These are phyloP conservation scores for Vaccinium macrocarpon DNA, from an alignment of 148 eudicot genomes.

Conservation along the genomic window DNA sequence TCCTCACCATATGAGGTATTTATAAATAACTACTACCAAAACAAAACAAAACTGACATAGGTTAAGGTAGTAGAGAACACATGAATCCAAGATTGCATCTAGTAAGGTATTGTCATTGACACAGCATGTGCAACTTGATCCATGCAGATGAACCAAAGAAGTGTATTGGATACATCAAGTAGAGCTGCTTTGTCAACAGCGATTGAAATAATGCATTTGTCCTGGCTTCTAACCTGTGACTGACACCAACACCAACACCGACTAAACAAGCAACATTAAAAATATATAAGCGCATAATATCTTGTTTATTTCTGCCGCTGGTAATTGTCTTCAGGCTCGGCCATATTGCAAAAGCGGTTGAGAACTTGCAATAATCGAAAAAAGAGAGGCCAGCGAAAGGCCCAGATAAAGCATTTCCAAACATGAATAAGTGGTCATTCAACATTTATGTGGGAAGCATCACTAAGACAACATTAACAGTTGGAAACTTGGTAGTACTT, in stretches of 20 bases:
- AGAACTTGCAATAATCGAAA: not conserved
- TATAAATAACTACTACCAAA: not conserved
- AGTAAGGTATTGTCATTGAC: not conserved
- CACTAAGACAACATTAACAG: not conserved
- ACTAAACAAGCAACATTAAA: not conserved
- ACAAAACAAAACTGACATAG: not conserved
- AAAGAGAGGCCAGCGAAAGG: not conserved
- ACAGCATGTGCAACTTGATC: not conserved
- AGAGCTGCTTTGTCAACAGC: not conserved
- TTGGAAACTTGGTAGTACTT: not conserved
- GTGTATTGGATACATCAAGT: not conserved
- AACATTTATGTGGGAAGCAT: not conserved
- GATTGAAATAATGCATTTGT: not conserved
- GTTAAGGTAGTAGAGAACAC: not conserved
- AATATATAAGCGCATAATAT: not conserved
- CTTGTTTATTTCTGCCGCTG: not conserved
- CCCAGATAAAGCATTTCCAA: not conserved
- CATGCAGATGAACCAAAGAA: not conserved
- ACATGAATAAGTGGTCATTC: not conserved
- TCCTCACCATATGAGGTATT: not conserved
- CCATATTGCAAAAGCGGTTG: not conserved
- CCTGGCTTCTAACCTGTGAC: not conserved
- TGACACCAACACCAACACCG: no score
- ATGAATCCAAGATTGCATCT: not conserved
- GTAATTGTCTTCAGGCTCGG: not conserved